phyloP scores from a whole-genome alignment of 352 stramenopile genomes.

The Halophytophthora polymorphica region DNA sequence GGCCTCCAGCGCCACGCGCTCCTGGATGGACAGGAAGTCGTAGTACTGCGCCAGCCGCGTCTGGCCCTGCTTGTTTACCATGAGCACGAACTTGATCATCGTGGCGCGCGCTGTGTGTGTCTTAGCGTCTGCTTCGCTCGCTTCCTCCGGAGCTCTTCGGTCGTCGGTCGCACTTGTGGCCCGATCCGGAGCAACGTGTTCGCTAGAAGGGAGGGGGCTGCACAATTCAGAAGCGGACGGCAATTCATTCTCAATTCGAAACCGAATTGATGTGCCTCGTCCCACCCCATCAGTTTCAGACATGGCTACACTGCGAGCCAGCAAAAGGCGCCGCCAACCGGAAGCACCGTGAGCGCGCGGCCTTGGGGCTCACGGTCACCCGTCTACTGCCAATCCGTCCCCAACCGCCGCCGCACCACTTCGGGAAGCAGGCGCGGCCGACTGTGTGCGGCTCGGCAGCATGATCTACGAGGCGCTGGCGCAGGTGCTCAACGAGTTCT shows the following conservation, averaged over 20 bases:
- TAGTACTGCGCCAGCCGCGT: constrained; percentile 99
- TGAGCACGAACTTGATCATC: constrained; percentile 95
- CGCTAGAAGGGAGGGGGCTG: too few species aligned
- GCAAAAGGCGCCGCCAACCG: constrained; percentile 16
- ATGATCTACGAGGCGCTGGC: constrained; percentile 58
- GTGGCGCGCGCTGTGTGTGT: constrained; percentile 1
- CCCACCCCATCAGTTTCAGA: not conserved
- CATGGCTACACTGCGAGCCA: not conserved
- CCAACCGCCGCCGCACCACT: not conserved
- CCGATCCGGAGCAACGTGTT: too few species aligned
- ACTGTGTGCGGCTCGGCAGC: not conserved
- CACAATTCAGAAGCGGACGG: too few species aligned
- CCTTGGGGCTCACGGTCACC: constrained; percentile 5
- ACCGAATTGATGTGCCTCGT: not conserved
- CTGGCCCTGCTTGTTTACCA: constrained; percentile 99
- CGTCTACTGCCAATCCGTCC: too few species aligned
- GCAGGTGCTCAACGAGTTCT: constrained; percentile 64
- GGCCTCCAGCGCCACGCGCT: constrained; percentile 97
- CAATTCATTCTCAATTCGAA: too few species aligned
- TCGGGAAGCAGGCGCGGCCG: constrained; percentile 2
- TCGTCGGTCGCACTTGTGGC: too few species aligned
- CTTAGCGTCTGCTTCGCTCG: constrained; percentile 1
- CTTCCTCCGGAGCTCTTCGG: not conserved
- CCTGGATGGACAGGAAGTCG: constrained; percentile 98
- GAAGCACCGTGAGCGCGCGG: too few species aligned